These are phyloP conservation scores for Vaccinium myrtillus DNA, from an alignment of 148 eudicot genomes.

Conservation along the genomic window DNA sequence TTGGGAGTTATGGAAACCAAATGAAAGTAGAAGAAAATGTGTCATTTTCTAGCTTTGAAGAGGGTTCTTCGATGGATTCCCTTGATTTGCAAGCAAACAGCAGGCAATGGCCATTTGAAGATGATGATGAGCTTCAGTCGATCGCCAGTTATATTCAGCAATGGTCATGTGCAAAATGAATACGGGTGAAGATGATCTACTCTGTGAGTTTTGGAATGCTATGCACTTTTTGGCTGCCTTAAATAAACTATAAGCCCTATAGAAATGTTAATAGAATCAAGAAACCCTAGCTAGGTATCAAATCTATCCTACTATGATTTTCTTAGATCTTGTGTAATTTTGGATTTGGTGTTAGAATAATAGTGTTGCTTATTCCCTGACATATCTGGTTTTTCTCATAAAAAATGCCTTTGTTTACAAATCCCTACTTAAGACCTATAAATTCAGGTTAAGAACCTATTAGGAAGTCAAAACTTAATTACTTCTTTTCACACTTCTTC, in stretches of 20 bases:
- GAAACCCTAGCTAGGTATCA: constrained; percentile 11
- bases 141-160: constrained; percentile 64
- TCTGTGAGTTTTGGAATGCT: constrained; percentile 16
- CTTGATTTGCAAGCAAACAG: constrained; percentile 35
- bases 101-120: constrained; percentile 57
- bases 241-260: constrained; percentile 29
- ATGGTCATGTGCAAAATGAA: constrained; percentile 27
- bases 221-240: constrained; percentile 28
- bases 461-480: not conserved
- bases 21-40: constrained; percentile 40
- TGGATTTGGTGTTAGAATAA: constrained; percentile 24
- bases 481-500: not conserved
- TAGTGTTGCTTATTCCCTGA: constrained; percentile 3
- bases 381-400: constrained; percentile 9
- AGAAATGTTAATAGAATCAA: constrained; percentile 22
- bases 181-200: constrained; percentile 8
- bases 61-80: constrained; percentile 45
- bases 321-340: constrained; percentile 29
- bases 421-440: constrained; percentile 13
- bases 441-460: not conserved
- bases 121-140: constrained; percentile 69
- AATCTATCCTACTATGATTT: constrained; percentile 15
- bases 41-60: constrained; percentile 55
- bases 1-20: constrained; percentile 25
- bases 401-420: constrained; percentile 18